phyloP scores from a whole-genome alignment of 2,329 filamentous ascomycete genomes.

The Fusarium algeriense region DNA sequence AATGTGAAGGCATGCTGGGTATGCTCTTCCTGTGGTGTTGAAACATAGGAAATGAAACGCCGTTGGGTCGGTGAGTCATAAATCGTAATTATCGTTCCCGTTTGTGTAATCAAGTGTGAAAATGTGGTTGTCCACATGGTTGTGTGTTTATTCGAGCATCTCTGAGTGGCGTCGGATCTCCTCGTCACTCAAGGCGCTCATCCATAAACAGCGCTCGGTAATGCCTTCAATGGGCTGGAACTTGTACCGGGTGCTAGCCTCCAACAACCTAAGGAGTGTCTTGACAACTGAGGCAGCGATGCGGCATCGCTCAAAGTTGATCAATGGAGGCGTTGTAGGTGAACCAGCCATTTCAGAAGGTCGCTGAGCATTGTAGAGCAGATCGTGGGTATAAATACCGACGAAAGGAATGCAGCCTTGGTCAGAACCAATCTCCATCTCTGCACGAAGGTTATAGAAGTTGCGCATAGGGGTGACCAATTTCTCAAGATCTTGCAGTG shows the following conservation, averaged over 20 bases:
- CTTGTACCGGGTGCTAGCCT: constrained; percentile 79
- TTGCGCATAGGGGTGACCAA: constrained; percentile 83
- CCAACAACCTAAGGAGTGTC: constrained; percentile 80
- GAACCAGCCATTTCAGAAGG: constrained; percentile 79
- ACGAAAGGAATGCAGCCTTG: constrained; percentile 86
- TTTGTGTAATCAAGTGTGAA: constrained; percentile 12
- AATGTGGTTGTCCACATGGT: not conserved
- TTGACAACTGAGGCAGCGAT: constrained; percentile 82
- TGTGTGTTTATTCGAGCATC: constrained; percentile 56
- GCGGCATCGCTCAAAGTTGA: constrained; percentile 87
- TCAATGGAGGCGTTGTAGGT: constrained; percentile 73
- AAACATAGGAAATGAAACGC: constrained; percentile 38
- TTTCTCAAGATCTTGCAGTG: constrained; percentile 75
- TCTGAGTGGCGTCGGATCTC: constrained; percentile 73
- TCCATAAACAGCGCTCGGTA: constrained; percentile 86
- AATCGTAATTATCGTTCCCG: constrained; percentile 34
- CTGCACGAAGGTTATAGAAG: constrained; percentile 79
- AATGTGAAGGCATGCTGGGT: constrained; percentile 35
- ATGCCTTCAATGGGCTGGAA: constrained; percentile 82
- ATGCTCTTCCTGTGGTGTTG: constrained; percentile 38
- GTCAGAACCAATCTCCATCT: constrained; percentile 79
- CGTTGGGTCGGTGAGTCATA: constrained; percentile 39
- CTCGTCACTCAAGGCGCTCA: constrained; percentile 80
- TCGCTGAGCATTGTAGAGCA: constrained; percentile 84
- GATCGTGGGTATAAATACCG: constrained; percentile 84